These are phyloP conservation scores for Penicillium crystallinum DNA, from an alignment of 495 filamentous ascomycete species.

Conservation along the genomic window DNA sequence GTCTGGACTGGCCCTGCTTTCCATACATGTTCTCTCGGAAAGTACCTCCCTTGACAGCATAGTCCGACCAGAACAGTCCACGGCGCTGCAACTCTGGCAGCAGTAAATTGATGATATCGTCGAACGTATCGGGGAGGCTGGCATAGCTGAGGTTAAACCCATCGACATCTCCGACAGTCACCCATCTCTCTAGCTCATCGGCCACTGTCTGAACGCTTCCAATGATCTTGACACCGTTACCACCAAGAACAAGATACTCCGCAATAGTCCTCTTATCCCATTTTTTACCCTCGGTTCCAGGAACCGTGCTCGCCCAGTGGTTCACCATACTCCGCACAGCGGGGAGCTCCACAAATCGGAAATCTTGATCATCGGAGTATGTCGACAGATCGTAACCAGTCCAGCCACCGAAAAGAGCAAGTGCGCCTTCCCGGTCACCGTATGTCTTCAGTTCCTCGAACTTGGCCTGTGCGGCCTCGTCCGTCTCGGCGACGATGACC, in stretches of 20 bases:
- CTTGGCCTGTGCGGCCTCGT: conserved; percentile 49
- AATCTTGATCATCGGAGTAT: conserved; percentile 48
- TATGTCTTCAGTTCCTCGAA: conserved; percentile 44
- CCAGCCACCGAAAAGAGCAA: conserved; percentile 53
- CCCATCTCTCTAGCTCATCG: conserved; percentile 58
- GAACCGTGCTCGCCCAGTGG: conserved; percentile 36
- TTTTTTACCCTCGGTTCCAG: conserved; percentile 39
- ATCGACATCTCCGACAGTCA: conserved; percentile 55
- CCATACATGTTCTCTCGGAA: conserved; percentile 42
- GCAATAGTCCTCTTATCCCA: conserved; percentile 62
- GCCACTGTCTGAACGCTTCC: conserved; percentile 55
- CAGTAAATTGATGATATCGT: conserved; percentile 52
- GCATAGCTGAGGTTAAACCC: conserved; percentile 60
- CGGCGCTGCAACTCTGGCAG: conserved; percentile 41
- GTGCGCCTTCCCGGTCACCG: conserved; percentile 46
- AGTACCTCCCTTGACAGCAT: conserved; percentile 40
- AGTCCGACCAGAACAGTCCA: conserved; percentile 44
- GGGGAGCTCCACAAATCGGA: conserved; percentile 55
- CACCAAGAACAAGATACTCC: conserved; percentile 56
- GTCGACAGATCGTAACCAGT: conserved; percentile 48
- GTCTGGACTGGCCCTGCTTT: conserved; percentile 30
- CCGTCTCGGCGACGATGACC: conserved; percentile 48
- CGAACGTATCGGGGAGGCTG: conserved; percentile 56
- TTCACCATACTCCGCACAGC: conserved; percentile 46
- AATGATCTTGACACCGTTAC: conserved; percentile 50